Percentiles rank a stretch among this genome's conserved stretches.
Conservation (phyloP, 2,329 filamentous ascomycete genomes). For the Trichoderma sp. region DNA sequence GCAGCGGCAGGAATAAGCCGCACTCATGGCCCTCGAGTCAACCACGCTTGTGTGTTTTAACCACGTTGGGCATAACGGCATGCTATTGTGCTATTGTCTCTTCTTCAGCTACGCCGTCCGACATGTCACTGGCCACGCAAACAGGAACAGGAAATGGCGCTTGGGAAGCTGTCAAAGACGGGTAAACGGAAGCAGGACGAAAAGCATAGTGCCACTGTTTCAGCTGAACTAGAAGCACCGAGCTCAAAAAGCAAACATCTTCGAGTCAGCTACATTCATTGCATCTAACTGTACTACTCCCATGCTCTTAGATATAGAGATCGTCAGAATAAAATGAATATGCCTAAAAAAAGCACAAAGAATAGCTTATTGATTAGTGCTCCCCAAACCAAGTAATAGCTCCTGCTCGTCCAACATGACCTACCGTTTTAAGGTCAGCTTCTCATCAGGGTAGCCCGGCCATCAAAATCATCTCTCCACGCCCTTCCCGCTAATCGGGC, state of each 20-base stretch:
- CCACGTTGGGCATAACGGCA: background rate
- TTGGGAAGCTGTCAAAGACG: background rate
- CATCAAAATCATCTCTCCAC: background rate
- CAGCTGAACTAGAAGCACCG: background rate
- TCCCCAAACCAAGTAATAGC: background rate
- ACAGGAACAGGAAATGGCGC: background rate
- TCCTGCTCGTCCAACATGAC: background rate
- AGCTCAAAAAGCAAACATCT: background rate
- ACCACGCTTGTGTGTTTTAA: background rate
- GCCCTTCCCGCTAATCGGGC: background rate
- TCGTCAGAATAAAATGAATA: background rate
- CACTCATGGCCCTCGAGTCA: background rate
- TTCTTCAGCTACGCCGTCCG: background rate
- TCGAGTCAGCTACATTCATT: background rate
- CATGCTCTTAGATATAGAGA: background rate
- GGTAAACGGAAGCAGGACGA: background rate
- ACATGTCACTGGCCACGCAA: background rate
- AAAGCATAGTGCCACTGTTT: background rate
- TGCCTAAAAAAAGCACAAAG: background rate
- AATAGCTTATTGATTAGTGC: background rate
- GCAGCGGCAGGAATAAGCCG: background rate
- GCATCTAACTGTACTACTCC: background rate
- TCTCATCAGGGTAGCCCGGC: background rate
- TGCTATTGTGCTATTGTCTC: background rate
- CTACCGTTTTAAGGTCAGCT: background rate